These are phyloP conservation scores for Parastagonospora avenae DNA, from an alignment of 2,329 filamentous ascomycete species.

Conservation along the genomic window DNA sequence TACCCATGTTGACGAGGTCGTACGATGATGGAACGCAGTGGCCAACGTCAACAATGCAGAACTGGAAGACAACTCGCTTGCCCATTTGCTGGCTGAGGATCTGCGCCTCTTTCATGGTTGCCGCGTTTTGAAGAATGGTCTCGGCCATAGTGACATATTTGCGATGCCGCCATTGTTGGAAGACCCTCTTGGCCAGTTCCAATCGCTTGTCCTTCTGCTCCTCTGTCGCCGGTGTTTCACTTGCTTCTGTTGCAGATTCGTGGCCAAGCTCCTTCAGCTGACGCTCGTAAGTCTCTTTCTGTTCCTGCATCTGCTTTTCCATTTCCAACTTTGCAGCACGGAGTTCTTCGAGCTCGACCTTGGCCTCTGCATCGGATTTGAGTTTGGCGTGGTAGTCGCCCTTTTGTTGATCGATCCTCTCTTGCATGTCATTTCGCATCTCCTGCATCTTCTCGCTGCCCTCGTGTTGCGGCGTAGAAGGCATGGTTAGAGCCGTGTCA, in stretches of 20 bases:
- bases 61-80: conserved; percentile 92
- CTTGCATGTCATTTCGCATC: conserved; percentile 81
- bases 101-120: conserved; percentile 90
- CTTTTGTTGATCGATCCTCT: conserved; percentile 80
- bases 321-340: conserved; percentile 82
- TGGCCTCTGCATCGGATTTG: conserved; percentile 73
- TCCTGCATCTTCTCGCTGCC: conserved; percentile 77
- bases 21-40: conserved; percentile 92
- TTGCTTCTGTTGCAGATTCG: conserved; percentile 59
- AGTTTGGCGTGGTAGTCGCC: conserved; percentile 81
- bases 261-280: conserved; percentile 72
- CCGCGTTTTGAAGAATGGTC: conserved; percentile 83
- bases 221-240: conserved; percentile 38
- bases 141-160: conserved; percentile 96
- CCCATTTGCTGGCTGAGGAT: conserved; percentile 97
- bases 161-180: conserved; percentile 78
- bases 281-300: conserved; percentile 82
- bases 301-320: conserved; percentile 80
- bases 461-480: conserved; percentile 83
- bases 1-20: conserved; percentile 91
- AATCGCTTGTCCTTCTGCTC: conserved; percentile 69
- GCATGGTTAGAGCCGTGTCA: conserved; percentile 92
- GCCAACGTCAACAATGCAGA: conserved; percentile 85
- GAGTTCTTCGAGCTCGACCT: conserved; percentile 81
- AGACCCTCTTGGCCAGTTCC: conserved; percentile 67